Base-by-base conservation (phyloP, 495 filamentous ascomycete genomes). In the Lophiotrema nucula region DNA sequence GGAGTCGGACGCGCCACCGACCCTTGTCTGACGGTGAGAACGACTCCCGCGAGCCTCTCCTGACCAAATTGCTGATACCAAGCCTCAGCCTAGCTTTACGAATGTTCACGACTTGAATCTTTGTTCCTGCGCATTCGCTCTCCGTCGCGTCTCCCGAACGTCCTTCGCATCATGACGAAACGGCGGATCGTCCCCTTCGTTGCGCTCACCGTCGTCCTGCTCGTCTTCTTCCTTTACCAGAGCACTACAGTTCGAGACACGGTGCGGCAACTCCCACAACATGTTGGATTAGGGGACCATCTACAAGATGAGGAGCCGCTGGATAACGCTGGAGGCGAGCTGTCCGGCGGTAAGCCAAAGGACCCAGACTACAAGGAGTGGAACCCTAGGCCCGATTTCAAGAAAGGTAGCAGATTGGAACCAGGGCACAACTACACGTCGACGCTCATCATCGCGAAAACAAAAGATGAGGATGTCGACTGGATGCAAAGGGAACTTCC, bases 401-500 rank as follows among this genome's bases (percentile, higher is more conserved):
- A 49, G 25, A 27, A 21, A 3, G 57, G 57, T 8, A 68, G 33
- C 55, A 44, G 53, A 3, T 67, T 70, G 51, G 68, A 68, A 3
- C 11, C 60, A 4, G 67, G 64, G 28, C 61, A 67, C 57, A 72
- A 71, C 48, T 71, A 69, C 59, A 78, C 67, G 16, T 78, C 76
- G 48, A 70, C 68, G 10, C 56, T 90, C 23, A 82, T 90, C 1
- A 70, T 88, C 11, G 79, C 86, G 4, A 75, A 76, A 13, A 76
- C 79, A 15, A 75, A 69, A 31, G 64, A 70, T 2, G 84, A 88
- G 56, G 77, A 87, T 67, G 77, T 80, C 0, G 70, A 64, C 10
- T 89, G 87, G 87, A 82, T 85, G 13, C 70, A 75, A 24, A 58
- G 76, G 15, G 73, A 85, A 50, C 55, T 83, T 2, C 81, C 74